phyloP scores from a whole-genome alignment of 345 rosid species.

The Turritis glabra region DNA sequence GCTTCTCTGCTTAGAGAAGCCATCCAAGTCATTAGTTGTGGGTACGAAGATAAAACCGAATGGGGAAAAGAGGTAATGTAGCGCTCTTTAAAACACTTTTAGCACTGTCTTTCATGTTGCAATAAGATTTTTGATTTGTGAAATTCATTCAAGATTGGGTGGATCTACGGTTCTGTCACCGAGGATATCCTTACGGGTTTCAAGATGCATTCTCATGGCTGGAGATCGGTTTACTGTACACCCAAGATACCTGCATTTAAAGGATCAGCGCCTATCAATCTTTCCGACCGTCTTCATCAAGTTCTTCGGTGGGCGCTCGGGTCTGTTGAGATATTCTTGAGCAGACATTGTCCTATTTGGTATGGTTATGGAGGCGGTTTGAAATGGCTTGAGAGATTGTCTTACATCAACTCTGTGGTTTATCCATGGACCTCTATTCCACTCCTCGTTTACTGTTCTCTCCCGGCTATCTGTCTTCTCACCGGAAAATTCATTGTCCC shows the following conservation, averaged over 20 bases:
- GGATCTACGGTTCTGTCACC: constrained; percentile 74
- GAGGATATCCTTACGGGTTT: constrained; percentile 75
- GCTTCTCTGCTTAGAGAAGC: constrained; percentile 72
- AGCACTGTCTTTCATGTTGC: background rate
- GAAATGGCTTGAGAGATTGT: constrained; percentile 63
- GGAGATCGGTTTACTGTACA: constrained; percentile 72
- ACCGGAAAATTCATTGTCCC: constrained; percentile 73
- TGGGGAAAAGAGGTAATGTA: constrained; percentile 77
- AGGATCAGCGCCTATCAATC: constrained; percentile 63
- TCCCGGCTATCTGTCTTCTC: constrained; percentile 69
- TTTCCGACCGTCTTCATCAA: constrained; percentile 61
- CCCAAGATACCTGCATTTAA: constrained; percentile 66
- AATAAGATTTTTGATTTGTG: constrained; percentile 7
- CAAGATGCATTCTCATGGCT: constrained; percentile 79
- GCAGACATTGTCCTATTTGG: constrained; percentile 80
- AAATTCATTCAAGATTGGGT: constrained; percentile 41
- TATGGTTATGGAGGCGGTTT: constrained; percentile 72
- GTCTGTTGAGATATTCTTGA: constrained; percentile 68
- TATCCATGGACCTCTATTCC: constrained; percentile 75
- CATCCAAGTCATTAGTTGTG: constrained; percentile 73
- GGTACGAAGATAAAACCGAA: constrained; percentile 70
- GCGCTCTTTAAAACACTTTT: background rate
- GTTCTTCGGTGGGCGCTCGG: constrained; percentile 73
- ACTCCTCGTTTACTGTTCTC: constrained; percentile 62
- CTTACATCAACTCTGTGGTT: constrained; percentile 61